These are phyloP conservation scores for Leccinum rimulosum DNA, from an alignment of 768 basidiomycete genomes.

Conservation along the genomic window DNA sequence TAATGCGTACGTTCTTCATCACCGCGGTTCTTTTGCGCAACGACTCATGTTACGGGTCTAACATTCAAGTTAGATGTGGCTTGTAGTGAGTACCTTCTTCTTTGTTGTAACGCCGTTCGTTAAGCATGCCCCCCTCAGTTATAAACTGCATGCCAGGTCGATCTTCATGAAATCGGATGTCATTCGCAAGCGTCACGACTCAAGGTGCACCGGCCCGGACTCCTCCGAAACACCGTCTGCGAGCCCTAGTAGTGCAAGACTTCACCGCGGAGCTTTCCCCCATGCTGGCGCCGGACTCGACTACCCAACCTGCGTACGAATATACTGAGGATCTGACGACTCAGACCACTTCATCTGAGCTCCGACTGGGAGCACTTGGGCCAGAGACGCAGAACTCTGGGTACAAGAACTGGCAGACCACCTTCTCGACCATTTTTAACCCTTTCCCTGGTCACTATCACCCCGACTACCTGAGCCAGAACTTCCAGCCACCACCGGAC, in stretches of 20 bases:
- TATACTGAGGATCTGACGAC: conserved; percentile 45
- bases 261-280: conserved; percentile 27
- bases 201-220: conserved; percentile 53
- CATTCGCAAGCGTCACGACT: conserved; percentile 83
- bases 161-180: conserved; percentile 89
- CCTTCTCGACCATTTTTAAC: too few species aligned
- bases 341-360: conserved; percentile 47
- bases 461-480: too few species aligned
- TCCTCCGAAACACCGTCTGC: conserved; percentile 58
- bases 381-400: conserved; percentile 23
- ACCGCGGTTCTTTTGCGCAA: conserved; percentile 2
- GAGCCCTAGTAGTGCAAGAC: conserved; percentile 40
- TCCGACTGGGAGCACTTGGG: conserved; percentile 48
- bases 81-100: too few species aligned
- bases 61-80: background rate
- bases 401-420: conserved; percentile 10
- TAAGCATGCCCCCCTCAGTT: conserved; percentile 35
- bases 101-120: background rate
- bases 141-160: conserved; percentile 48
- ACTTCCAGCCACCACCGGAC: conserved; percentile 33
- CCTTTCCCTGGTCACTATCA: too few species aligned
- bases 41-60: conserved; percentile 11
- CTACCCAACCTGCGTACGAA: conserved; percentile 22
- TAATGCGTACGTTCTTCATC: conserved; percentile 66
- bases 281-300: too few species aligned